These are phyloP conservation scores for Uncinocarpus reesii DNA, from an alignment of 2,329 filamentous ascomycete genomes.

Conservation along the genomic window DNA sequence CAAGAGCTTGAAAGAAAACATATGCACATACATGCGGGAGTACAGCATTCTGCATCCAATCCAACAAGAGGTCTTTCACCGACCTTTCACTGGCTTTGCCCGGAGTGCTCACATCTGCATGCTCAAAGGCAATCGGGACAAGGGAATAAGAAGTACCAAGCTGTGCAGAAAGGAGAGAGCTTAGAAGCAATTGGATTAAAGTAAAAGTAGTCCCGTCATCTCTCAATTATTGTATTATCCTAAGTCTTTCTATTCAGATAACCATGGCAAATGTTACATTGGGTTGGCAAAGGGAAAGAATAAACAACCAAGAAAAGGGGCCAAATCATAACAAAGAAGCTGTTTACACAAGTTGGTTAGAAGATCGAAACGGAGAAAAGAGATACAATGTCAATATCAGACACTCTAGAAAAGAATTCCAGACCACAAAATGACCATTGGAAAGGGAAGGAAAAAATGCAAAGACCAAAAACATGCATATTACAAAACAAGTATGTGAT, in stretches of 20 bases:
- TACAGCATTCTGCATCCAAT: too few species aligned
- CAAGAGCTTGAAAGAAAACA: too few species aligned
- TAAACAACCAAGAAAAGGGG: neutral
- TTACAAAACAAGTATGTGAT: slow-evolving; percentile 6
- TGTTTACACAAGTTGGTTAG: slow-evolving; percentile 1
- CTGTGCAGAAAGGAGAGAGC: too few species aligned
- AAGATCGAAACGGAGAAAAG: neutral
- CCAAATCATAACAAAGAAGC: neutral
- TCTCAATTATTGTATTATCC: neutral
- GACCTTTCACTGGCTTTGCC: too few species aligned
- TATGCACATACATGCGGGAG: too few species aligned
- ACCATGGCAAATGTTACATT: neutral
- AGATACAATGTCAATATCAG: neutral
- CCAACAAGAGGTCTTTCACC: too few species aligned
- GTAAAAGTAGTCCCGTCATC: too few species aligned
- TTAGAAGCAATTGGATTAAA: too few species aligned
- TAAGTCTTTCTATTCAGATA: neutral
- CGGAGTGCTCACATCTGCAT: too few species aligned
- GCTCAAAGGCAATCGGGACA: too few species aligned
- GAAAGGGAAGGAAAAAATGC: neutral
- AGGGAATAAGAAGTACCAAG: too few species aligned
- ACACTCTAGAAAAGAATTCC: neutral
- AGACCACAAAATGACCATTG: neutral
- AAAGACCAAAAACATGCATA: neutral
- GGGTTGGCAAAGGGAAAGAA: neutral